Base-by-base conservation (phyloP, 441 rosid genomes). In the Pelargonium fulgidum region DNA sequence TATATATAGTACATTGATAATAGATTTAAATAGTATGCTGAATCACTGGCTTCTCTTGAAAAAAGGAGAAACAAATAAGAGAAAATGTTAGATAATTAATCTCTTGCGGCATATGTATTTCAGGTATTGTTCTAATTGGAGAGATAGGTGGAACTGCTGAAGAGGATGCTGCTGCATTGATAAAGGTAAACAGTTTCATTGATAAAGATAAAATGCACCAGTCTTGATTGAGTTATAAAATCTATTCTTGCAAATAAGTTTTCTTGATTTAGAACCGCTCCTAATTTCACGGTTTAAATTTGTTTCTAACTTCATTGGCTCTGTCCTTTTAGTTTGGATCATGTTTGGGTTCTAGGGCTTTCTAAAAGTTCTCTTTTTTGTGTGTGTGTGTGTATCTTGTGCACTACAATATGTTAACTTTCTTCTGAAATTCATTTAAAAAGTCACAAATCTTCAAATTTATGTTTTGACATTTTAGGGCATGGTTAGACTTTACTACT, bases 111-210 rank as follows among this genome's bases (percentile, higher is more conserved):
- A 20, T 54, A 24, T 54, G 22, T 20, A 54, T 16, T 54, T 54
- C 61, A 54, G 61, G 61, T 14, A 54, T 54, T 11, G 61, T 54
- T 54, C 61, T 54, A 54, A 54, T 54, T 17, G 61, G 61, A 54
- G 61, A 54, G 61, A 54, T 54, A 54, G 61, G 61, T 14, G 61
- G 61, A 9, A 54, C 61, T 54, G 61, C 61, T 54, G 61, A 54
- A 17, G 61, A 54, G 61, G 61, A 54, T 54, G 61, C 61, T 54
- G 61, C 61, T 17, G 61, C 61, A 54, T 54, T 54, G 61, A 54
- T 54, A 54, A 54, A 54, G 61, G 61, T 54, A 54, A 54, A 14
- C n/a, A 7, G 22, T 54, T 54, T 36, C 6, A 8, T n/a, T n/a
- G n/a, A n/a, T n/a, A n/a, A n/a, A n/a, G n/a, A n/a, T n/a, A n/a